A percentile compares a stretch with the other conserved stretches of the same genome.
These are phyloP conservation scores for Leucoagaricus sp. DNA, from an alignment of 1,284 basidiomycete genomes.

Conservation along the genomic window DNA sequence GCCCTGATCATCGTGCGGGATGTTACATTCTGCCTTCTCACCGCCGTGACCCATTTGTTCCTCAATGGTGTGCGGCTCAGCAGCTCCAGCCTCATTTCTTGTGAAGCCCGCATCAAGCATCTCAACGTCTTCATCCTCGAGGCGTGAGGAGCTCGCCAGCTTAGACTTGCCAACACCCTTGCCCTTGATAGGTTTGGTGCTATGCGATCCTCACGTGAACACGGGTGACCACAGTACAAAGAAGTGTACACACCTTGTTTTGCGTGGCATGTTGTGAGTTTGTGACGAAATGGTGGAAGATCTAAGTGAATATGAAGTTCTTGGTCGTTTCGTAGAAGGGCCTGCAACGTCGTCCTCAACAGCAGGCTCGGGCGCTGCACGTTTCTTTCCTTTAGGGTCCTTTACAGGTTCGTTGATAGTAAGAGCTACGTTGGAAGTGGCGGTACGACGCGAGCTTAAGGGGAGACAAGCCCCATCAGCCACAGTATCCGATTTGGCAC, in stretches of 20 bases:
- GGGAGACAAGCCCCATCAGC: constrained; percentile 21
- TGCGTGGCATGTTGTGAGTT: constrained; percentile 68
- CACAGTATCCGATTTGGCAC: constrained; percentile 22
- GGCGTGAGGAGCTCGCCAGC: constrained; percentile 60
- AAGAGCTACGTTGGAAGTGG: constrained; percentile 45
- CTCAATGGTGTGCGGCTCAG: constrained; percentile 46
- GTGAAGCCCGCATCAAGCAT: constrained; percentile 68
- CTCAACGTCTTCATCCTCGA: constrained; percentile 71
- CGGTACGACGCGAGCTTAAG: constrained; percentile 58
- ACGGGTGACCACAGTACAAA: constrained; percentile 14
- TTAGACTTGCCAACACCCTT: constrained; percentile 67
- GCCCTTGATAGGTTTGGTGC: constrained; percentile 54
- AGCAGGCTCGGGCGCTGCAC: constrained; percentile 70
- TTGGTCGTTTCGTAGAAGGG: constrained; percentile 59
- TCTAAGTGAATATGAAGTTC: constrained; percentile 66
- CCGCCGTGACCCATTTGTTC: constrained; percentile 22
- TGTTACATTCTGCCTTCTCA: constrained; percentile 21
- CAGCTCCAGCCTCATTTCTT: constrained; percentile 57
- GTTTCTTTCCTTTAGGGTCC: constrained; percentile 84
- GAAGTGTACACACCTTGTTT: constrained; percentile 52
- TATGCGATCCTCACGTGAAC: constrained; percentile 24
- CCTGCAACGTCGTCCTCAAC: constrained; percentile 53
- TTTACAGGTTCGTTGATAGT: constrained; percentile 74
- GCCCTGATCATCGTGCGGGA: constrained; percentile 14
- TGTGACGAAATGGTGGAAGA: constrained; percentile 49